Evolutionary conservation across 768 basidiomycete species (phyloP).

Genomic region (Hortiboletus flavorubellus): DNA sequence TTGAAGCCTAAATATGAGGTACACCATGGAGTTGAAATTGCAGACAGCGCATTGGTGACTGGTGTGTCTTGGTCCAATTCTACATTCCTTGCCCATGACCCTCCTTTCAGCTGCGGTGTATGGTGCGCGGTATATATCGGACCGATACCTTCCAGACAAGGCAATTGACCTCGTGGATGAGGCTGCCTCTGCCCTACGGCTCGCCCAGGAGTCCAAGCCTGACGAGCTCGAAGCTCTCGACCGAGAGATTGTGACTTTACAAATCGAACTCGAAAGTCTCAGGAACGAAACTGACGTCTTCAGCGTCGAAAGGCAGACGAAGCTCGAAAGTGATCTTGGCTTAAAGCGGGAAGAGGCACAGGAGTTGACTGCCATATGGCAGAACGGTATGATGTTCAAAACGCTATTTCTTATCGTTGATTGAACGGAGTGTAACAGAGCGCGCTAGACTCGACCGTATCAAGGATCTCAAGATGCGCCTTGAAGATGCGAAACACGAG

Average conservation of each 20-base stretch:
- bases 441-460: conserved; percentile 63
- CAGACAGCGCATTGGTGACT: conserved; percentile 84
- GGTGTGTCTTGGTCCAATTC: conserved; percentile 38
- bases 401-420: background rate
- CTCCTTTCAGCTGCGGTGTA: conserved; percentile 69
- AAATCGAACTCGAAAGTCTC: conserved; percentile 87
- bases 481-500: conserved; percentile 82
- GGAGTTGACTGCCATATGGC: conserved; percentile 64
- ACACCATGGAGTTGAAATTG: conserved; percentile 91
- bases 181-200: conserved; percentile 79
- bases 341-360: conserved; percentile 61
- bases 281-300: conserved; percentile 87
- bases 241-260: conserved; percentile 77
- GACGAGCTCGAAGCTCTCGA: conserved; percentile 81
- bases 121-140: conserved; percentile 79
- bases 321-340: conserved; percentile 63
- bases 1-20: conserved; percentile 84
- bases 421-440: conserved; percentile 38
- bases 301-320: conserved; percentile 66
- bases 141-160: conserved; percentile 87
- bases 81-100: background rate
- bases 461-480: conserved; percentile 67
- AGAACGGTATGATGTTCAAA: conserved; percentile 46
- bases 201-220: conserved; percentile 88
- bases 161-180: conserved; percentile 93